Conservation (phyloP, 192 early-diverging fungal species). For the Chytriomyces hyalinus region DNA sequence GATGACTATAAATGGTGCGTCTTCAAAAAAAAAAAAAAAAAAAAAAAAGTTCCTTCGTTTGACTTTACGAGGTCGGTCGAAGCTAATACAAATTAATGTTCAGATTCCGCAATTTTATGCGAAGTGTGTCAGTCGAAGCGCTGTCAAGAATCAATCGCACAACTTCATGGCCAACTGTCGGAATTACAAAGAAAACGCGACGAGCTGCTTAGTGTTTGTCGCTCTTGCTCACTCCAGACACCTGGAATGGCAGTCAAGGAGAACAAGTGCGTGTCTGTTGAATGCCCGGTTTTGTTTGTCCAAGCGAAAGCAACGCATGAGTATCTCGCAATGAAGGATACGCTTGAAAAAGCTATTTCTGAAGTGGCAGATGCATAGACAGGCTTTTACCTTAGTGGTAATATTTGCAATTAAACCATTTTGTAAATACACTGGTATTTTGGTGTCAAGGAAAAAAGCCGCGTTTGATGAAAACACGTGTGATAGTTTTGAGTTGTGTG, state of each 20-base stretch:
- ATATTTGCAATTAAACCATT: too few species aligned
- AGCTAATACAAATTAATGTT: not conserved
- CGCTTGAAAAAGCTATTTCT: not conserved
- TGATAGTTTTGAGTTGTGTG: too few species aligned
- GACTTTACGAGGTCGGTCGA: not conserved
- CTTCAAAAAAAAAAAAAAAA: constrained; percentile 11
- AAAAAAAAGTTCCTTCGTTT: constrained; percentile 26
- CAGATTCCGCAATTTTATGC: constrained; percentile 38
- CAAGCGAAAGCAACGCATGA: constrained; percentile 38
- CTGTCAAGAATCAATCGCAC: constrained; percentile 22
- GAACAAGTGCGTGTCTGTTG: constrained; percentile 61
- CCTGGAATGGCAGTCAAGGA: constrained; percentile 45
- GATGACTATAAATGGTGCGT: constrained; percentile 48
- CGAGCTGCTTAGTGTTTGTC: constrained; percentile 51
- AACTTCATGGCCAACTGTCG: constrained; percentile 30
- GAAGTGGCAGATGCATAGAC: too few species aligned
- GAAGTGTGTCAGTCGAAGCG: constrained; percentile 25
- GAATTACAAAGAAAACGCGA: constrained; percentile 47
- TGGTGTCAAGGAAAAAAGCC: too few species aligned
- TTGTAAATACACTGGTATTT: too few species aligned
- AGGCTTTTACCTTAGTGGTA: too few species aligned
- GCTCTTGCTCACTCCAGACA: constrained; percentile 55
- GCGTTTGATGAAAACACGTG: too few species aligned
- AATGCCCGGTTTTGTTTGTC: constrained; percentile 64
- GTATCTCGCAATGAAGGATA: constrained; percentile 1